Evolutionary conservation across 495 filamentous ascomycete species (phyloP), one percentile per base, ranked within the genome.

Genomic region (Aspergillus affinis): DNA sequence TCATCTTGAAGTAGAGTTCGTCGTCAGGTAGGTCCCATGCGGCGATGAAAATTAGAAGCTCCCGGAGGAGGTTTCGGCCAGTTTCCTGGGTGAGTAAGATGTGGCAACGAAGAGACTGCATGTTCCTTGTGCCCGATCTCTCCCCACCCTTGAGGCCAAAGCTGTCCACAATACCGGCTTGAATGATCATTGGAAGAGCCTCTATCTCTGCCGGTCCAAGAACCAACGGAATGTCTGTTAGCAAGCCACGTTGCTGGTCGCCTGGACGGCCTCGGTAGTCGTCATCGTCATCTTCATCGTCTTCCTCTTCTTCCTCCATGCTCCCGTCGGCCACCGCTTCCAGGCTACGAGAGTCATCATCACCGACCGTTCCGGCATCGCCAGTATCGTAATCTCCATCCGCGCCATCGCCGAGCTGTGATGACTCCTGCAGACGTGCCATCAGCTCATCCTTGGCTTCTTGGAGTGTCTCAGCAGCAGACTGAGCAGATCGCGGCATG

Each of bases 1-100:
- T 97, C 72, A 96, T 88, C 73, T 93, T 92, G 78, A 95, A 96
- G 65, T 96, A 96, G 13, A 94, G 81, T 62, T 93, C 90, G 47
- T 92, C 88, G 65, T 97, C 92, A 15, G 87, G 87, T 59, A 96
- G 86, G 68, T 97, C 92, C 93, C 93, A 97, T 15, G 94, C 92
- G 15, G 93, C 93, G 57, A 97, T 93, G 72, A 97, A 97, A 57
- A 97, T 95, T 21, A 97, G 79, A 54, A 97, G 84, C 65, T 97
- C 92, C 48, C 92, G 82, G 7, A 97, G 82, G 5, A 97, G 79
- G 64, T 94, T 96, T 47, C 90, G 85, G 17, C 93, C 93, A 58
- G 89, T 90, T 58, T 93, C 90, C 57, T 92, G 85, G 0, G 91
- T 90, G 56, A 97, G 78, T 41, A 97, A 81, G 57, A 96, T 90